Percentiles rank a stretch among this genome's conserved stretches.
Conservation (phyloP, 805 yeast species). For the Hanseniaspora lindneri region DNA sequence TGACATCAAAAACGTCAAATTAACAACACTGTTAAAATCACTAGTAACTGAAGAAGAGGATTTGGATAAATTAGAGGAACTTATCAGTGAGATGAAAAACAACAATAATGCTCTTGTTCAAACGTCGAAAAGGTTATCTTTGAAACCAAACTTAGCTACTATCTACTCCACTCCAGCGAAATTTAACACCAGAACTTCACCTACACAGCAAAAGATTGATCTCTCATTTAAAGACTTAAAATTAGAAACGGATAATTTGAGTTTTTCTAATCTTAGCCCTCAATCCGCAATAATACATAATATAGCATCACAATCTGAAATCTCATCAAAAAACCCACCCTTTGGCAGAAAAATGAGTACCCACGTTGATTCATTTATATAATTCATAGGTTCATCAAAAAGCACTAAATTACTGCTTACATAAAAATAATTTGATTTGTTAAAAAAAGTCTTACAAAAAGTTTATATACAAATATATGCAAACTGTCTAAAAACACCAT, state of each 20-base stretch:
- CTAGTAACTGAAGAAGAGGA: neutral
- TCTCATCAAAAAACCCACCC: neutral
- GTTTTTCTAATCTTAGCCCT: constrained; percentile 1
- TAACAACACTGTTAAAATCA: neutral
- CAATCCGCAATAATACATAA: constrained; percentile 4
- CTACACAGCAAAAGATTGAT: neutral
- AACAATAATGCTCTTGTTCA: neutral
- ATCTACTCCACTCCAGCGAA: constrained; percentile 12
- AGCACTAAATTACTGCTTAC: neutral
- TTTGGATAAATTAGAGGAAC: neutral
- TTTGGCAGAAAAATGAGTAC: neutral
- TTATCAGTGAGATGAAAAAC: constrained; percentile 5
- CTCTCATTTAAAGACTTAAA: neutral
- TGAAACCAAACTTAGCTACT: neutral
- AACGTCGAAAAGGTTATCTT: constrained; percentile 6
- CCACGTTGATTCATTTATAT: neutral
- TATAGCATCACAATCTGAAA: neutral
- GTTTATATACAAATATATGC: constrained; percentile 16
- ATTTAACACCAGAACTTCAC: neutral
- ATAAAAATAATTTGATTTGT: constrained; percentile 14
- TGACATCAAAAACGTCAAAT: neutral
- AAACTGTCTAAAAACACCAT: too few relatives aligned
- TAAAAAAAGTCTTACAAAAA: constrained; percentile 28
- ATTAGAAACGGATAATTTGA: constrained; percentile 2
- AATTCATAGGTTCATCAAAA: neutral